phyloP scores from a whole-genome alignment of 78 protist genomes.

The Chrysochromulina parva region DNA sequence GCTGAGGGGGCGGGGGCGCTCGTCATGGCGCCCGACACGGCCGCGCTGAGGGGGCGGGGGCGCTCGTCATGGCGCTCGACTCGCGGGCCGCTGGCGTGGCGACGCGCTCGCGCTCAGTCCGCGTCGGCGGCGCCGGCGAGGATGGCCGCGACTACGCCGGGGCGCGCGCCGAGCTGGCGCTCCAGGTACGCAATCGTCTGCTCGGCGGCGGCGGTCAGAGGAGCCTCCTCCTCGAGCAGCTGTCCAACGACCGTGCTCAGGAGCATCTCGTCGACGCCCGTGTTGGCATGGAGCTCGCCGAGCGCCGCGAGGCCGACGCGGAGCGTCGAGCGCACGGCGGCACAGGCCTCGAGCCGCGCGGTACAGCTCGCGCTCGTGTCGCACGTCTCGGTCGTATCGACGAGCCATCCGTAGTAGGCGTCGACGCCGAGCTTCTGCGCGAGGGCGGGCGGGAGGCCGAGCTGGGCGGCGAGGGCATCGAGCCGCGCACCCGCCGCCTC shows the following conservation, averaged over 20 bases:
- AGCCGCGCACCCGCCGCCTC: background rate
- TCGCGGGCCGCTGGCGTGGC: too few species aligned
- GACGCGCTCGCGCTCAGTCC: too few species aligned
- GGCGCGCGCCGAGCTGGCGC: background rate
- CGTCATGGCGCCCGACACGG: too few species aligned
- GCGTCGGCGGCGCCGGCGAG: background rate
- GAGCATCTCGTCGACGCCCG: too few species aligned
- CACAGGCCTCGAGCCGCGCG: background rate
- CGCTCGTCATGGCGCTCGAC: too few species aligned
- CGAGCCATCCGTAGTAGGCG: slow-evolving; percentile 25
- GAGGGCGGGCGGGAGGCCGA: background rate
- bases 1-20: too few species aligned
- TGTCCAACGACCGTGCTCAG: too few species aligned
- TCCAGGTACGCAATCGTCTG: background rate
- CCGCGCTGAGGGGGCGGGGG: too few species aligned
- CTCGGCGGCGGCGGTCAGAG: background rate
- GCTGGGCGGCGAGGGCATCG: background rate
- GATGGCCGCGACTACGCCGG: background rate
- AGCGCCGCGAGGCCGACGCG: too few species aligned
- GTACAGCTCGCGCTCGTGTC: background rate
- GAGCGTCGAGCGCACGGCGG: too few species aligned
- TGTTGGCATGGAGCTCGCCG: too few species aligned
- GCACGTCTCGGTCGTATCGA: background rate
- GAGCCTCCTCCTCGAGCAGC: background rate
- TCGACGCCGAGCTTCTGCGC: slow-evolving; percentile 3